phyloP scores from a whole-genome alignment of 768 basidiomycete species.

The Melanogaster broomeanus region DNA sequence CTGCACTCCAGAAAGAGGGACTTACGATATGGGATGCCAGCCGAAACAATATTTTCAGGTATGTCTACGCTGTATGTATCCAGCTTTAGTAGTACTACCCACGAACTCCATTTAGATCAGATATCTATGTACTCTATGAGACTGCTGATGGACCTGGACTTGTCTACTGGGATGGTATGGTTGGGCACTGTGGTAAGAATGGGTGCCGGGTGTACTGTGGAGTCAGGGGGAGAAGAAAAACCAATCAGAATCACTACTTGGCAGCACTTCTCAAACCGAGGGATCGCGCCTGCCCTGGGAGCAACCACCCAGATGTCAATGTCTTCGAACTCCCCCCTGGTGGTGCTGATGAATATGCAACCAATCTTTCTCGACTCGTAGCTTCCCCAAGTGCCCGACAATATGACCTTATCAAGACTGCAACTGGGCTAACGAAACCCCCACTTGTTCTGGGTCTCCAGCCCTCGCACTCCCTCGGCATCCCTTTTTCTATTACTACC shows the following conservation, averaged over 20 bases:
- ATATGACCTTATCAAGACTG: slow-evolving; percentile 22
- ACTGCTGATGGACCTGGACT: too few species aligned
- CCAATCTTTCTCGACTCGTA: background rate
- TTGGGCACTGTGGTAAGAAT: too few species aligned
- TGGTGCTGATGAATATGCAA: background rate
- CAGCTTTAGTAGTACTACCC: too few species aligned
- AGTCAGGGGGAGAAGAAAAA: slow-evolving; percentile 28
- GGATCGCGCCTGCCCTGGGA: slow-evolving; percentile 22
- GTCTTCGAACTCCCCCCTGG: slow-evolving; percentile 10
- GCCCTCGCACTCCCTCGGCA: too few species aligned
- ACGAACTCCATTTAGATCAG: background rate
- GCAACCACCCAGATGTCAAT: slow-evolving; percentile 30
- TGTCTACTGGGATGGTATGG: too few species aligned
- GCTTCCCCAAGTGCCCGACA: slow-evolving; percentile 12
- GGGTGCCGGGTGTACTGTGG: slow-evolving; percentile 37
- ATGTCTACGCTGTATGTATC: too few species aligned
- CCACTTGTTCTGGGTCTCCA: too few species aligned
- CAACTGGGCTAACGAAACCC: too few species aligned
- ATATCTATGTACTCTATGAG: slow-evolving; percentile 10
- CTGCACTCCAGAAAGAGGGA: slow-evolving; percentile 31
- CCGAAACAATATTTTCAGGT: too few species aligned
- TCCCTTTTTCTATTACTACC: too few species aligned
- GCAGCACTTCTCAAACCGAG: slow-evolving; percentile 26
- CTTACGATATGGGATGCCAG: slow-evolving; percentile 34
- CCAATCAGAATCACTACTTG: slow-evolving; percentile 30